Base-by-base conservation (phyloP, 495 filamentous ascomycete species). In the Trichoderma erinaceum region DNA sequence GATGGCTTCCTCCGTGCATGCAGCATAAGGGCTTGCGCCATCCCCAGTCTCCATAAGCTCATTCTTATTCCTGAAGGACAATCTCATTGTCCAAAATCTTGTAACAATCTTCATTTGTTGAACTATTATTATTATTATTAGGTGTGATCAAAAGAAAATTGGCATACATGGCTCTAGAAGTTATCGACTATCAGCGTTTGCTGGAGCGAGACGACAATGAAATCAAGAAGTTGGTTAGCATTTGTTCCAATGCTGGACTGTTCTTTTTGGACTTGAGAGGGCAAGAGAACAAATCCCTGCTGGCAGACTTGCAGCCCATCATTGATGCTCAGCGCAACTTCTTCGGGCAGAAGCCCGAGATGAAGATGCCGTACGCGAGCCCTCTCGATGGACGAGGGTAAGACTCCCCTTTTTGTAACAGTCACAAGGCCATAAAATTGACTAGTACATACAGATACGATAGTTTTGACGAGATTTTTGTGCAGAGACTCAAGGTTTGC, bases 161-260 rank as follows among this genome's bases (percentile, higher is more conserved):
- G 48, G 48, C n/a, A 52, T 10, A 21, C 48, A 52, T 52, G 48
- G 48, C 48, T 52, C 18, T 52, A 10, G 48, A 52, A 21, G 48
- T 52, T 23, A 52, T 52, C 48, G 10, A 52, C 48, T 52, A 52
- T 52, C 48, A 52, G n/a, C 48, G 48, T n/a, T 52, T 52, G 48
- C n/a, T 52, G 48, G 48, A 52, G 8, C 48, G 48, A 10, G 48
- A 52, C 48, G n/a, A 21, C 48, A 23, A 52, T 52, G 48, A 52
- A n/a, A 52, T 52, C 48, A 52, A 52, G 48, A 52, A 18, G 48
- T 18, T 52, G 48, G n/a, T 11, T 0, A 23, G 18, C 48, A 52
- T 52, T 11, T 52, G 48, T 25, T 52, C 48, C n/a, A 52, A 52
- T 52, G 48, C 48, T n/a, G 48, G 48, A n/a, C 48, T 52, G n/a